Evolutionary conservation across 1,284 basidiomycete species (phyloP).

Genomic region (Schizophyllum commune): DNA sequence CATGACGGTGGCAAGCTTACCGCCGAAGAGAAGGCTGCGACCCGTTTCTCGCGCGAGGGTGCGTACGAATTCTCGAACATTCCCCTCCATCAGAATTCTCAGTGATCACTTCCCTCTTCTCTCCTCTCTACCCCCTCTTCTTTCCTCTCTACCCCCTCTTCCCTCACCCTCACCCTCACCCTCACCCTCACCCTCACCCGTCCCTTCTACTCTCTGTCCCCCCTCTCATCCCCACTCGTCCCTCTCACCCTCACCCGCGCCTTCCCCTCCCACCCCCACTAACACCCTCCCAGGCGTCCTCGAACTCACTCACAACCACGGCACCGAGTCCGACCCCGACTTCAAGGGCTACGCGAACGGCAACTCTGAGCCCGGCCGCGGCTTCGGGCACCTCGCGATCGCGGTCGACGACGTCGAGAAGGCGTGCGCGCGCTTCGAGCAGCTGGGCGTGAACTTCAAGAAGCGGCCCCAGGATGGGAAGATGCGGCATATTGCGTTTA

Average conservation of each 20-base stretch:
- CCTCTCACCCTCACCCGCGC: too few species aligned
- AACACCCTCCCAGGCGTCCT: constrained; percentile 48
- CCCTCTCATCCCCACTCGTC: too few species aligned
- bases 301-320: constrained; percentile 87
- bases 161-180: too few species aligned
- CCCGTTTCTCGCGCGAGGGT: constrained; percentile 61
- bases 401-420: constrained; percentile 78
- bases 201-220: too few species aligned
- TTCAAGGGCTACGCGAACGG: constrained; percentile 81
- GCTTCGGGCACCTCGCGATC: constrained; percentile 85
- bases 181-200: too few species aligned
- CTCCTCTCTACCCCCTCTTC: too few species aligned
- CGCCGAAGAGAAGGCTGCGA: constrained; percentile 37
- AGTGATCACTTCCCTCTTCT: too few species aligned
- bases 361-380: constrained; percentile 73
- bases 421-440: constrained; percentile 81
- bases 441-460: constrained; percentile 81
- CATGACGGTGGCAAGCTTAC: constrained; percentile 41
- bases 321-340: constrained; percentile 72
- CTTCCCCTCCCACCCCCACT: constrained; percentile 10
- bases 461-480: constrained; percentile 82
- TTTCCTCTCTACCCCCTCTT: too few species aligned
- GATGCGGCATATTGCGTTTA: constrained; percentile 85
- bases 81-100: background rate
- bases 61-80: constrained; percentile 13